phyloP scores from a whole-genome alignment of 192 early-diverging fungal genomes.

The Rhizoclosmatium globosum region DNA sequence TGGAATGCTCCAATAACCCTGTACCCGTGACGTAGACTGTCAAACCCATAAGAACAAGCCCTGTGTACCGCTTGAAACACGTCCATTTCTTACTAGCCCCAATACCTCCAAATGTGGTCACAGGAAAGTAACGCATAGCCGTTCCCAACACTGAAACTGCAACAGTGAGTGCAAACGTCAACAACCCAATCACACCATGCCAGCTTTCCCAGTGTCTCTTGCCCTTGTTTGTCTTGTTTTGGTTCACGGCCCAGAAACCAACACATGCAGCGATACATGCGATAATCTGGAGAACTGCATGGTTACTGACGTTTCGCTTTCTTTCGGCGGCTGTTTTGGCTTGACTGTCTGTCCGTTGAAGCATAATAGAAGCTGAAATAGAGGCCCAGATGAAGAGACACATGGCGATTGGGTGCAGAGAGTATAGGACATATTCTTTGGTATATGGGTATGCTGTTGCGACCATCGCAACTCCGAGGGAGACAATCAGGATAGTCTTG shows the following conservation, averaged over 20 bases:
- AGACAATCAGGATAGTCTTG: neutral
- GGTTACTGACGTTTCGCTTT: neutral
- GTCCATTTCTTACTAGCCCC: neutral
- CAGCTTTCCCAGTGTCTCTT: conserved; percentile 19
- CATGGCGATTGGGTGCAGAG: conserved; percentile 2
- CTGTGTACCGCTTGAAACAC: neutral
- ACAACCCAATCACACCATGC: conserved; percentile 12
- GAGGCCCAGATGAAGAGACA: conserved; percentile 4
- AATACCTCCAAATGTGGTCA: neutral
- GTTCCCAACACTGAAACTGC: neutral
- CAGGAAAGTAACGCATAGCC: conserved; percentile 6
- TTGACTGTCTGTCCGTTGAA: neutral
- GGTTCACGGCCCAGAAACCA: conserved; percentile 21
- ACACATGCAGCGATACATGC: neutral
- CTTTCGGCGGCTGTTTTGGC: neutral
- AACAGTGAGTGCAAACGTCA: conserved; percentile 16
- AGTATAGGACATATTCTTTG: conserved; percentile 1
- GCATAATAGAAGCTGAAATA: neutral
- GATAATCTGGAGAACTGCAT: conserved; percentile 19
- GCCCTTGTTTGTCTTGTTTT: neutral
- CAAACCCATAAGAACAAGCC: neutral
- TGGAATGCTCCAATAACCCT: neutral
- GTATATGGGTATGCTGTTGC: neutral
- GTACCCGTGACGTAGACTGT: neutral
- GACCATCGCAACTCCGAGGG: neutral